Evolutionary conservation across 23 red algal genomes (phyloP), one percentile per base, ranked within the genome.

Genomic region (Gracilariopsis chorda): DNA sequence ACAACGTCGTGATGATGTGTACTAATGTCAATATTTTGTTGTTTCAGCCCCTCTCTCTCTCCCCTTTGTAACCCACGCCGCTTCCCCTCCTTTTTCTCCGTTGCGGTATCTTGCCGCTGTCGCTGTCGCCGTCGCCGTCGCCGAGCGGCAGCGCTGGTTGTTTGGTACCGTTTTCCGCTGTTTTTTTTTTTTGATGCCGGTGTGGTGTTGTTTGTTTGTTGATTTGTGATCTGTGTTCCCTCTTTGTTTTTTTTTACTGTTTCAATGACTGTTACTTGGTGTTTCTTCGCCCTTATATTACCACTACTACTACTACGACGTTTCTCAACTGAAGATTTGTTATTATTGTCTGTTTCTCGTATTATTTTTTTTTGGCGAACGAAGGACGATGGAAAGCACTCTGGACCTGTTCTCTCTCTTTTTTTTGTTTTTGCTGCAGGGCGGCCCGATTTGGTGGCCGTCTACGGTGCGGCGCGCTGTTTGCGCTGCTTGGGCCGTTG

Each of bases 11-110:
- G 79, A 84, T 63, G 59, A 46, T 63, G 40, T 47, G 41, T 84
- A 84, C 52, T 84, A 62, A 84, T 84, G 39, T 76, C 49, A 55
- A n/a, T n/a, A n/a, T 16, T 55, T 55, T 55, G 49, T 14, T 14
- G 14, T 55, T 55, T 55, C 49, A n/a, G 49, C 49, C 14, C n/a
- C 16, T n/a, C n/a, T 55, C 16, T 16, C 14, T 55, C 16, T 14
- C 14, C 16, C 49, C 16, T 16, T 55, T 55, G 16, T 55, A n/a
- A n/a, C n/a, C n/a, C n/a, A 16, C 16, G 49, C n/a, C n/a, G 49
- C 14, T 55, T 16, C 16, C 16, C n/a, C n/a, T 16, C 14, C 49
- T 16, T n/a, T 55, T 16, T n/a, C n/a, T 16, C 14, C 49, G 49
- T 55, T n/a, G 49, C 16, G n/a, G 49, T 55, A 55, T 55, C 49